Percentiles rank a stretch among this genome's conserved stretches.
Conservation (phyloP, 1,139 yeast species). For the Saccharomyces hybrid region DNA sequence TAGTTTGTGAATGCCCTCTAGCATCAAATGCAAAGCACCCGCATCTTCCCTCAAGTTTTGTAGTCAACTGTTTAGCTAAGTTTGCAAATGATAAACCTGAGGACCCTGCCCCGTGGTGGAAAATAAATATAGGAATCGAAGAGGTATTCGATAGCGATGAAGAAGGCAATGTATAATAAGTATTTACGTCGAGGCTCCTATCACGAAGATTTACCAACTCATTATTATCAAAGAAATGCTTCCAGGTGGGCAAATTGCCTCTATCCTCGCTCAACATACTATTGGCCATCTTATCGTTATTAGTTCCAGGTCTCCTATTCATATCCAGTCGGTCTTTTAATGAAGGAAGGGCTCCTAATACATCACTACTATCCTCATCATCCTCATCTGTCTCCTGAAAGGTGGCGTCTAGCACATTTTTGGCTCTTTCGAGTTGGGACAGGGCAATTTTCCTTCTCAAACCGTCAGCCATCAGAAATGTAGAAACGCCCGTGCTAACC, state of each 20-base stretch:
- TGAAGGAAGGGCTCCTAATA: conserved; percentile 10
- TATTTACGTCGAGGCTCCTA: conserved; percentile 40
- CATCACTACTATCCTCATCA: conserved; percentile 8
- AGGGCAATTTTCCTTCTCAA: conserved; percentile 14
- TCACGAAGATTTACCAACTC: conserved; percentile 24
- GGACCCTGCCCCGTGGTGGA: conserved; percentile 96
- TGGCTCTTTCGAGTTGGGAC: conserved; percentile 12
- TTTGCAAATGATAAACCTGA: conserved; percentile 69
- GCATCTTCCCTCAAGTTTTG: conserved; percentile 25
- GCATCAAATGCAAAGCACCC: conserved; percentile 70
- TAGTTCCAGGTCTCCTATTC: background rate
- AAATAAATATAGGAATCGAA: conserved; percentile 50
- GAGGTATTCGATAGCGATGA: conserved; percentile 24
- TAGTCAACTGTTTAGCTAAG: conserved; percentile 36
- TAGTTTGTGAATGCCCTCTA: conserved; percentile 71
- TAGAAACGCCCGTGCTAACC: background rate
- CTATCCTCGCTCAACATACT: background rate
- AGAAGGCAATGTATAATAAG: conserved; percentile 53
- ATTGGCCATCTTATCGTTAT: background rate
- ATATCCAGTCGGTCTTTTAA: background rate
- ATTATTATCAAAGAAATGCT: conserved; percentile 35
- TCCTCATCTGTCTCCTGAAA: conserved; percentile 3
- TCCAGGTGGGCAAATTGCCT: conserved; percentile 33
- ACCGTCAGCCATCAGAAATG: conserved; percentile 10
- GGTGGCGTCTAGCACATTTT: conserved; percentile 2